Evolutionary conservation across 768 basidiomycete genomes (phyloP).

Genomic region (Polyporus arcularius): DNA sequence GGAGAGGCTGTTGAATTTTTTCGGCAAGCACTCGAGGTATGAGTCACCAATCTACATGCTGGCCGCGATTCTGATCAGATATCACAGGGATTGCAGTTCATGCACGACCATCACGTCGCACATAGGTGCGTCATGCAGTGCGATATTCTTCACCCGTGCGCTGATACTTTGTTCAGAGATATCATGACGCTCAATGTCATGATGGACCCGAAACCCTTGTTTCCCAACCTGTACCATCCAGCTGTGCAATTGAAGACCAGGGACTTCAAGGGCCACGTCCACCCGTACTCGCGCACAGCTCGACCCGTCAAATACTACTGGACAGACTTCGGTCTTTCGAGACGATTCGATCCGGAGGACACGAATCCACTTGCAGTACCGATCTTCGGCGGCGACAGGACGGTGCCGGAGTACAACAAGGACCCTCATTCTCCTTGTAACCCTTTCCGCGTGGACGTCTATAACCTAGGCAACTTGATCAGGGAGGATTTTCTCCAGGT

Average conservation of each 20-base stretch:
- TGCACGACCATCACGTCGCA: conserved; percentile 39
- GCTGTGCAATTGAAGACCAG: background rate
- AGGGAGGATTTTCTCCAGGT: conserved; percentile 13
- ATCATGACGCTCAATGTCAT: conserved; percentile 19
- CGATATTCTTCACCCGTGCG: too few relatives aligned
- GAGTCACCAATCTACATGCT: background rate
- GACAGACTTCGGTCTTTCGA: conserved; percentile 28
- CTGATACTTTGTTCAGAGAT: conserved; percentile 3
- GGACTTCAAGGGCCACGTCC: conserved; percentile 8
- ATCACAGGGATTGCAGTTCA: conserved; percentile 37
- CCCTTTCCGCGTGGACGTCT: conserved; percentile 27
- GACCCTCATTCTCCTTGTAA: conserved; percentile 15
- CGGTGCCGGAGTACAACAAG: conserved; percentile 25
- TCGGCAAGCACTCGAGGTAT: conserved; percentile 37
- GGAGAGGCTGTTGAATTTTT: conserved; percentile 39
- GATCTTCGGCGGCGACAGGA: conserved; percentile 21
- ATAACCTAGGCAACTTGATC: conserved; percentile 21
- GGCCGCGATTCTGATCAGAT: background rate
- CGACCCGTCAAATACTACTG: conserved; percentile 29
- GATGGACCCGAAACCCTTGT: conserved; percentile 21
- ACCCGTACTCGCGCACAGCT: conserved; percentile 21
- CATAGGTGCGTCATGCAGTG: conserved; percentile 31
- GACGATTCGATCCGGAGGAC: conserved; percentile 28
- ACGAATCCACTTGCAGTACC: conserved; percentile 24
- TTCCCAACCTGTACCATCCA: conserved; percentile 24